Evolutionary conservation across 208 protist genomes (phyloP).

Genomic region (Naegleria lovaniensis): DNA sequence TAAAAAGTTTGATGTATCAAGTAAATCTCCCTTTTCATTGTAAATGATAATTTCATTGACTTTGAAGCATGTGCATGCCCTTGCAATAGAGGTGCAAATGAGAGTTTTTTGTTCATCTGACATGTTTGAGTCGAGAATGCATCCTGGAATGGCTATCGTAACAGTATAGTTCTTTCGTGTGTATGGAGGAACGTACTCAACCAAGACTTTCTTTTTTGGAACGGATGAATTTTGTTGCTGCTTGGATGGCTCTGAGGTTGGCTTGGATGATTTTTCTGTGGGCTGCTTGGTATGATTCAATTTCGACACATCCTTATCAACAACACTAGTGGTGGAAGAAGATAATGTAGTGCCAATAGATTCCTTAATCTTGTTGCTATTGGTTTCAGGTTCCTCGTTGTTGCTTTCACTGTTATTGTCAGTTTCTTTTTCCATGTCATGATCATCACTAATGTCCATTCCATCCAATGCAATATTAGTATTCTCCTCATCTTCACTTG

Average conservation of each 20-base stretch:
- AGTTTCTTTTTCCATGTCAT: not conserved
- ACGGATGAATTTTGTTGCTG: not conserved
- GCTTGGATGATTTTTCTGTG: not conserved
- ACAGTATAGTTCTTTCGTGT: not conserved
- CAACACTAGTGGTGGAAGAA: not conserved
- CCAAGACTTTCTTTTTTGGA: not conserved
- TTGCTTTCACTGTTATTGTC: not conserved
- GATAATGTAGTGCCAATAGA: too few species aligned
- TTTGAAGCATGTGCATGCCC: not conserved
- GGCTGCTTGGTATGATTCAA: not conserved
- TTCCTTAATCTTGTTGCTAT: not conserved
- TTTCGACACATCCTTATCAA: not conserved
- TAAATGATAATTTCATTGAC: slow-evolving; percentile 24
- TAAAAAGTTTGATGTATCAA: not conserved
- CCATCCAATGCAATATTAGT: not conserved
- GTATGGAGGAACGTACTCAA: not conserved
- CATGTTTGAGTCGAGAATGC: not conserved
- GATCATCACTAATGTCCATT: not conserved
- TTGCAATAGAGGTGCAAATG: not conserved
- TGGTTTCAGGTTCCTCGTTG: not conserved
- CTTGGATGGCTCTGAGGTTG: not conserved
- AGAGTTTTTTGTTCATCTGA: not conserved
- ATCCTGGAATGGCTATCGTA: not conserved
- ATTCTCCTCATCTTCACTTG: not conserved
- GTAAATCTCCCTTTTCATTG: not conserved